Evolutionary conservation across 73 alveolate species (phyloP).

Genomic region (Blepharisma japonicum): DNA sequence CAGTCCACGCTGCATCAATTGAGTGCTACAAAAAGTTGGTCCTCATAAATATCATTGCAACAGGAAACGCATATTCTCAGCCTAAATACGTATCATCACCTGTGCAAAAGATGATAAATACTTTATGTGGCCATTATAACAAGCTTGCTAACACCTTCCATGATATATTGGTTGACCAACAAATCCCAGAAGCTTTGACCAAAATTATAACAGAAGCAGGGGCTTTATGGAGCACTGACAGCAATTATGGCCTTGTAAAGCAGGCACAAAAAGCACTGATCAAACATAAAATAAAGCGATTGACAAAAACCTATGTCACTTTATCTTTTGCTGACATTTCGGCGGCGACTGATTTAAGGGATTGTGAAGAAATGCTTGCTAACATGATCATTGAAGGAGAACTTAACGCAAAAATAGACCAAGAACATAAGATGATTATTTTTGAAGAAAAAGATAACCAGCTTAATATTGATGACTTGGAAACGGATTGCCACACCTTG

Average conservation of each 20-base stretch:
- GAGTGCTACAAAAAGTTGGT: conserved; percentile 13
- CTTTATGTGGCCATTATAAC: background rate
- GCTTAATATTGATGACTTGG: background rate
- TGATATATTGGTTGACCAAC: background rate
- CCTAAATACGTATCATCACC: no score
- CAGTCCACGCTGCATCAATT: conserved; percentile 23
- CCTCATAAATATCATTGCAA: background rate
- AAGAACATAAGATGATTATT: background rate
- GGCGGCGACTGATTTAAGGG: background rate
- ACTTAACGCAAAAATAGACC: background rate
- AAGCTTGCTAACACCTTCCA: background rate
- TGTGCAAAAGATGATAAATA: background rate
- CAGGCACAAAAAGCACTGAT: background rate
- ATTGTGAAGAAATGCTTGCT: background rate
- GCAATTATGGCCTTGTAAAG: background rate
- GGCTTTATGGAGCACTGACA: background rate
- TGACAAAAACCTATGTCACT: background rate
- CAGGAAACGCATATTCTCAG: background rate
- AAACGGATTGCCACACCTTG: background rate
- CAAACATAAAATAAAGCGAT: background rate
- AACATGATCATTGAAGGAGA: background rate
- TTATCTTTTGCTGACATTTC: background rate
- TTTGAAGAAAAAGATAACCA: conserved; percentile 9
- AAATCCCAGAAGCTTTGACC: background rate
- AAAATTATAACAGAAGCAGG: background rate